phyloP scores from a whole-genome alignment of 345 rosid genomes.

The Raphanus sativus region DNA sequence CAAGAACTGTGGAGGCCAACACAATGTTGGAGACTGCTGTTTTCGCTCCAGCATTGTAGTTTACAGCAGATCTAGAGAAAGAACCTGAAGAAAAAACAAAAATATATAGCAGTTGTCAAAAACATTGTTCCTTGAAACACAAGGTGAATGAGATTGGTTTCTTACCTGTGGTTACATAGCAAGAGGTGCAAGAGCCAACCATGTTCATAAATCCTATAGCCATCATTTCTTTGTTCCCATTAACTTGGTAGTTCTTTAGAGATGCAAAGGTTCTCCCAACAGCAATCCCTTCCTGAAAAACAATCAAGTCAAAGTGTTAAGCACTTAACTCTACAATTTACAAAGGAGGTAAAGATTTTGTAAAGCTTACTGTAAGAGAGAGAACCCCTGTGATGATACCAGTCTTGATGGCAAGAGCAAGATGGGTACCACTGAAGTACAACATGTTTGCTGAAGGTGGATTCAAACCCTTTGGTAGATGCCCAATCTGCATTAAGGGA shows the following conservation, averaged over 20 bases:
- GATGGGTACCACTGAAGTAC: conserved; percentile 53
- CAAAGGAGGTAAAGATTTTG: neutral
- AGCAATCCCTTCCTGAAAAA: conserved; percentile 88
- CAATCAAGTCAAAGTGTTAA: neutral
- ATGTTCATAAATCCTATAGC: conserved; percentile 96
- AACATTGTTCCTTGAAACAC: neutral
- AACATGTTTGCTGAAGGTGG: conserved; percentile 91
- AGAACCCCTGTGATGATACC: conserved; percentile 88
- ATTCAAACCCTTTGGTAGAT: conserved; percentile 87
- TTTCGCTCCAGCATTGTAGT: conserved; percentile 89
- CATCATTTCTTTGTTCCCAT: conserved; percentile 99
- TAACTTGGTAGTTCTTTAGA: conserved; percentile 80
- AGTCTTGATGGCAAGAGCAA: conserved; percentile 73
- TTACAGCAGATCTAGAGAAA: conserved; percentile 88
- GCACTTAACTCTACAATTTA: neutral
- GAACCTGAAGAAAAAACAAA: conserved; percentile 58
- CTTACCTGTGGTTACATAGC: conserved; percentile 84
- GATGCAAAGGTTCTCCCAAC: conserved; percentile 98
- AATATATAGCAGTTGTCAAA: neutral
- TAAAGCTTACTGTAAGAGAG: conserved; percentile 77
- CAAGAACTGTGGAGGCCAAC: conserved; percentile 80
- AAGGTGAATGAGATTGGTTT: conserved; percentile 2
- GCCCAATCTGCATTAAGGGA: conserved; percentile 63
- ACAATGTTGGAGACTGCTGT: conserved; percentile 82
- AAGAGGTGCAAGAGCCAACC: conserved; percentile 88